Base-by-base conservation (phyloP, 73 alveolate genomes). In the Symbiodinium natans region DNA sequence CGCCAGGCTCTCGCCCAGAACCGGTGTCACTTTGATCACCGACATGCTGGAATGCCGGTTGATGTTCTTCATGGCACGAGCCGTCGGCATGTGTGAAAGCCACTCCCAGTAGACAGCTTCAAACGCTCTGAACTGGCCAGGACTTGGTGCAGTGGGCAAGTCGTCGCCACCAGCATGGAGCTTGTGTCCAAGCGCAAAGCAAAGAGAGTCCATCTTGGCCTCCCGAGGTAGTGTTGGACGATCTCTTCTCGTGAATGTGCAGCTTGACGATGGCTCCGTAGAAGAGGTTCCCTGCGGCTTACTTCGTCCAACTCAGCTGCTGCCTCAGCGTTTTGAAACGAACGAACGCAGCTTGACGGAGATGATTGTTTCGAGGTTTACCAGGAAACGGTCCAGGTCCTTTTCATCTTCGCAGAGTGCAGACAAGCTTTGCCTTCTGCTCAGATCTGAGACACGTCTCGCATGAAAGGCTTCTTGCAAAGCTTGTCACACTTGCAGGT, bases 231-330 rank as follows among this genome's bases (percentile, higher is more conserved):
- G 5, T 4, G 83, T 86, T 27, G 93, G 93, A 31, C 93, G 93
- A 34, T 86, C 93, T 33, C 29, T 56, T n/a, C 34, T 86, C 27
- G 41, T 56, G 83, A 43, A 52, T 13, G 93, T 86, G 82, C 83
- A 86, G n/a, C 36, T 86, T 40, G 93, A 86, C 27, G 93, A 86
- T 36, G 93, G 93, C 29, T 34, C 93, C n/a, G 31, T 36, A 40
- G 83, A 86, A 29, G 93, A 86, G 59, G 74, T 86, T 34, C 93
- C 93, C 15, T 54, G 39, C 40, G 93, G 93, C 42, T 31, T 86
- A 38, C 63, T 86, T 21, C 93, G 93, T 11, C 83, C 71, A 2
- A 46, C n/a, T 5, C 80, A 86, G 93, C 56, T 63, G 38, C 63
- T 29, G 19, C 89, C 89, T 40, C 9, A 25, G 34, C 29, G 77